These are phyloP conservation scores for Aureobasidium subglaciale DNA, from an alignment of 2,329 filamentous ascomycete genomes.

Conservation along the genomic window DNA sequence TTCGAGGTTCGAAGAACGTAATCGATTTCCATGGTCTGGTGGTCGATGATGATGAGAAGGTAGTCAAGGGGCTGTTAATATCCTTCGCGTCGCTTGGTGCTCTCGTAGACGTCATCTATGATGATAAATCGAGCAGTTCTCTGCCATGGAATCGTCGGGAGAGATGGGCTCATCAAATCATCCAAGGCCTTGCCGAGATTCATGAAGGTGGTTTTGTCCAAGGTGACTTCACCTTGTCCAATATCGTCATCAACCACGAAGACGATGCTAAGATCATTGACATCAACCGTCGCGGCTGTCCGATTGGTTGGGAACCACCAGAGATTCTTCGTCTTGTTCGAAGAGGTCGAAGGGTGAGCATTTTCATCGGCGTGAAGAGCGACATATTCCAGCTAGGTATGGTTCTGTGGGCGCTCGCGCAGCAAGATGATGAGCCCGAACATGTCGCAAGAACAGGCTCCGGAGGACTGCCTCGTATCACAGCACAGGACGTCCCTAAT, in stretches of 20 bases:
- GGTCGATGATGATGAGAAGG: slow-evolving; percentile 64
- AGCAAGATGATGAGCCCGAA: slow-evolving; percentile 85
- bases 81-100: slow-evolving; percentile 80
- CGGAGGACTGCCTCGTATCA: slow-evolving; percentile 54
- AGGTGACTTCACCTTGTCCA: slow-evolving; percentile 93
- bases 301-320: slow-evolving; percentile 94
- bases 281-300: slow-evolving; percentile 94
- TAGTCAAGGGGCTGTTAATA: slow-evolving; percentile 84
- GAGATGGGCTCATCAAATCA: slow-evolving; percentile 86
- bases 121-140: slow-evolving; percentile 50
- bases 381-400: slow-evolving; percentile 95
- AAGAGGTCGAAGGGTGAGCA: slow-evolving; percentile 81
- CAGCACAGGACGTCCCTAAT: slow-evolving; percentile 57
- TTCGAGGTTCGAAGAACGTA: slow-evolving; percentile 66
- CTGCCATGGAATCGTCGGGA: slow-evolving; percentile 67
- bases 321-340: slow-evolving; percentile 81
- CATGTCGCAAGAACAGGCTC: slow-evolving; percentile 49
- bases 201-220: slow-evolving; percentile 96
- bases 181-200: slow-evolving; percentile 81
- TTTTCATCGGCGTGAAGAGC: slow-evolving; percentile 98
- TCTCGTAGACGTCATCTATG: slow-evolving; percentile 84
- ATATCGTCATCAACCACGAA: slow-evolving; percentile 82
- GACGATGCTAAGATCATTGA: slow-evolving; percentile 95
- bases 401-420: slow-evolving; percentile 89
- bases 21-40: slow-evolving; percentile 84